Conservation (phyloP, 1,284 basidiomycete species). For the Ustilago xerochloae region DNA sequence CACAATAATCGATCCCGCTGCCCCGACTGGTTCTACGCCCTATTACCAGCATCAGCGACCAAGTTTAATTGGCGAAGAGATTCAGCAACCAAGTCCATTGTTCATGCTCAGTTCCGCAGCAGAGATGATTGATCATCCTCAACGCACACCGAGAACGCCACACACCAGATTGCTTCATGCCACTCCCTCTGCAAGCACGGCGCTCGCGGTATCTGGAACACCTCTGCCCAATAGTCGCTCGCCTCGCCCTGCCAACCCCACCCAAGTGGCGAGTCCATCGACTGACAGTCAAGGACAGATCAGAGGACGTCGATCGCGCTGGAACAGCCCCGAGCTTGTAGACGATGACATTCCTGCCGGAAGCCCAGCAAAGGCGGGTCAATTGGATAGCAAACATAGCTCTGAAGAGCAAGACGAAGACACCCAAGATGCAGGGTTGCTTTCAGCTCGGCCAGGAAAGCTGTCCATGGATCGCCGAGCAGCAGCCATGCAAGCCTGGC, state of each 20-base stretch:
- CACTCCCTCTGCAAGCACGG: neutral
- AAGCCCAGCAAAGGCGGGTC: constrained; percentile 7
- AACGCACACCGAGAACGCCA: neutral
- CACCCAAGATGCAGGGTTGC: neutral
- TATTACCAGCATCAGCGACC: constrained; percentile 1
- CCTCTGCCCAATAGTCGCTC: neutral
- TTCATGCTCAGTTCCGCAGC: constrained; percentile 20
- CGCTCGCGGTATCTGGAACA: neutral
- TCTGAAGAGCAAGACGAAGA: neutral
- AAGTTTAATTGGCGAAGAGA: neutral
- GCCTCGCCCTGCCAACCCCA: neutral
- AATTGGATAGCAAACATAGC: neutral
- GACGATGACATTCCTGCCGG: constrained; percentile 7
- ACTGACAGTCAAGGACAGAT: neutral
- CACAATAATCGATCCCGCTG: neutral
- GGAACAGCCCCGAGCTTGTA: constrained; percentile 20
- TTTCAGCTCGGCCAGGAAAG: neutral
- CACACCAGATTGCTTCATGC: neutral
- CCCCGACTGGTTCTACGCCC: neutral
- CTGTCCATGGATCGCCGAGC: neutral
- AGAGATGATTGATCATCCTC: constrained; percentile 9
- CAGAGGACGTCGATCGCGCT: constrained; percentile 13
- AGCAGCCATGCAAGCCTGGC: constrained; percentile 15
- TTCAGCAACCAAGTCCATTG: constrained; percentile 8
- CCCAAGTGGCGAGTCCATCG: neutral